phyloP scores from a whole-genome alignment of 805 yeast species.

The Saccharomycopsis sp. region DNA sequence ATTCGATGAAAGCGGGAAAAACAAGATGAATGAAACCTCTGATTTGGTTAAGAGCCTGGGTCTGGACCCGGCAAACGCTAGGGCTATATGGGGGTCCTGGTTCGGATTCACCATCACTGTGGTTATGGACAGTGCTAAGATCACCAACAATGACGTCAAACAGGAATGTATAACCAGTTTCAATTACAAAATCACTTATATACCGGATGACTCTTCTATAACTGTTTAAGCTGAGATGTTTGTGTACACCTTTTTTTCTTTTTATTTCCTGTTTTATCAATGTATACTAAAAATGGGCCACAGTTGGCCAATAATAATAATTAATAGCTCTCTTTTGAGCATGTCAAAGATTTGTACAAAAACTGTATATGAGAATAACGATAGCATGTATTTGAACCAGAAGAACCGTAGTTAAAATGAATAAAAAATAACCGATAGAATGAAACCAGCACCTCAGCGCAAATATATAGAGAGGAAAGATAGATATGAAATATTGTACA shows the following conservation, averaged over 20 bases:
- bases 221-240: conserved; percentile 4
- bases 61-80: conserved; percentile 23
- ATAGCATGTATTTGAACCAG: too few species aligned
- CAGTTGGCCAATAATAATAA: too few species aligned
- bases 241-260: not conserved
- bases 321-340: too few species aligned
- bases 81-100: conserved; percentile 64
- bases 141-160: conserved; percentile 29
- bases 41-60: conserved; percentile 33
- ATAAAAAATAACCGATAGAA: not conserved
- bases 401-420: not conserved
- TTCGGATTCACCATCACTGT: conserved; percentile 58
- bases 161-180: conserved; percentile 50
- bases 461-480: not conserved
- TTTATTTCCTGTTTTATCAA: conserved; percentile 9
- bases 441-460: not conserved
- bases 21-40: conserved; percentile 58
- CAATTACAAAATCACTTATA: conserved; percentile 60
- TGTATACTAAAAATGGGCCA: conserved; percentile 16
- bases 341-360: too few species aligned
- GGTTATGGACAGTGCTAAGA: conserved; percentile 43
- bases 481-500: not conserved
- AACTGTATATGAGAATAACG: too few species aligned
- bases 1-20: conserved; percentile 71
- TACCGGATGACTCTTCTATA: conserved; percentile 47